Percentiles rank a stretch among this genome's conserved stretches.
Evolutionary conservation across 2,329 filamentous ascomycete species (phyloP).

Genomic region (Diaporthe citri): DNA sequence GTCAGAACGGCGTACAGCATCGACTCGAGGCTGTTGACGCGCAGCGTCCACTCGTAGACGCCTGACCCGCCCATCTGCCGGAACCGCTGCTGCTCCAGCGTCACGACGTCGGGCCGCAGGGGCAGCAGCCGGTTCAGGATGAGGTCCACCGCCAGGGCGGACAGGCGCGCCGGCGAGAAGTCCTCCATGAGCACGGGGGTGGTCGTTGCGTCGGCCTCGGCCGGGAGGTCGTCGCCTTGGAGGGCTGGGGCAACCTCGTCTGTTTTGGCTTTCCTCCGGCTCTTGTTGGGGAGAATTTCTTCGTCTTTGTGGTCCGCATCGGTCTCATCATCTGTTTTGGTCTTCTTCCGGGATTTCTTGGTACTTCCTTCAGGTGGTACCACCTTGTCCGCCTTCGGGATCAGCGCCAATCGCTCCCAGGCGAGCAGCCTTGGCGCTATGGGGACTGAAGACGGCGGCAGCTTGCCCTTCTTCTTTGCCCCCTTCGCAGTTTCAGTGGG

Average conservation of each 20-base stretch:
- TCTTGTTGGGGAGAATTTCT: neutral
- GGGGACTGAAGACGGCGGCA: slow-evolving; percentile 46
- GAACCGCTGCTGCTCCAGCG: slow-evolving; percentile 75
- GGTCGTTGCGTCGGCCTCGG: slow-evolving; percentile 2
- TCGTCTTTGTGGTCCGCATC: neutral
- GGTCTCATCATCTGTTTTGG: neutral
- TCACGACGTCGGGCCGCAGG: slow-evolving; percentile 73
- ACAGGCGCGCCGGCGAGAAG: slow-evolving; percentile 52
- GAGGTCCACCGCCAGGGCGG: slow-evolving; percentile 50
- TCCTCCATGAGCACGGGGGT: slow-evolving; percentile 41
- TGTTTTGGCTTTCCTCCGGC: slow-evolving; percentile 19
- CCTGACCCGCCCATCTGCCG: slow-evolving; percentile 73
- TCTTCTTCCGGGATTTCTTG: neutral
- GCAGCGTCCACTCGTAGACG: slow-evolving; percentile 85
- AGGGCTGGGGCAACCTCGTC: neutral
- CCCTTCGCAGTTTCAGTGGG: neutral
- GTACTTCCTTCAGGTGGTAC: slow-evolving; percentile 31
- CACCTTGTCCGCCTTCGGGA: slow-evolving; percentile 31
- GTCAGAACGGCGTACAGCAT: slow-evolving; percentile 82
- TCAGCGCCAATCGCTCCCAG: slow-evolving; percentile 45
- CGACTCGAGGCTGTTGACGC: slow-evolving; percentile 84
- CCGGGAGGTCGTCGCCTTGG: neutral
- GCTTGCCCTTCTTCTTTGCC: neutral
- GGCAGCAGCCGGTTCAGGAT: slow-evolving; percentile 54
- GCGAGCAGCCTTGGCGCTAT: slow-evolving; percentile 40